These are phyloP conservation scores for Populus nigra DNA, from an alignment of 345 rosid genomes.

Conservation along the genomic window DNA sequence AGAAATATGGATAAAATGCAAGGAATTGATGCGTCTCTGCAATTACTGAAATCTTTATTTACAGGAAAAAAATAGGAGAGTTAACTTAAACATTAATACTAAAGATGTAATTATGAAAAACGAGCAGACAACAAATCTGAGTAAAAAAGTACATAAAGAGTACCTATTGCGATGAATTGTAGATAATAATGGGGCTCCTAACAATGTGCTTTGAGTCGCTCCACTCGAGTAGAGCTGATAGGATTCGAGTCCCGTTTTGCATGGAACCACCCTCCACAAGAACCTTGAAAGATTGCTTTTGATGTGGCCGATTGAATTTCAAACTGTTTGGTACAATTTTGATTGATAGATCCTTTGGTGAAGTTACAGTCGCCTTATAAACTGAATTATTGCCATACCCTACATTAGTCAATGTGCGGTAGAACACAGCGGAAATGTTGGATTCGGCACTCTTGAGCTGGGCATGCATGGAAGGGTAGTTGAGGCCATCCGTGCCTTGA, in stretches of 20 bases:
- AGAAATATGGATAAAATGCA: too few relatives aligned
- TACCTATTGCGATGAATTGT: neutral
- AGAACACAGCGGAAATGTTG: slow-evolving; percentile 46
- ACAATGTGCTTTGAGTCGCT: slow-evolving; percentile 53
- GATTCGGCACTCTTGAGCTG: slow-evolving; percentile 30
- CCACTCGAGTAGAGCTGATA: slow-evolving; percentile 63
- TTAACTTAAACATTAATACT: too few relatives aligned
- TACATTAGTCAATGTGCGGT: slow-evolving; percentile 61
- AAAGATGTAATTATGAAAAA: neutral
- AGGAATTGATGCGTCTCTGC: too few relatives aligned
- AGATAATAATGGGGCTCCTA: slow-evolving; percentile 54
- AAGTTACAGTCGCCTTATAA: slow-evolving; percentile 48
- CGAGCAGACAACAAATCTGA: neutral
- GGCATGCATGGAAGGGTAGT: slow-evolving; percentile 79
- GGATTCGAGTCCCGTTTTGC: slow-evolving; percentile 15
- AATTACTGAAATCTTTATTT: too few relatives aligned
- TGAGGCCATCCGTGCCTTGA: slow-evolving; percentile 67
- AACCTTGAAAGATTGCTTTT: slow-evolving; percentile 52
- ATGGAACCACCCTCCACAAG: slow-evolving; percentile 41
- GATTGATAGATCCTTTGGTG: slow-evolving; percentile 47
- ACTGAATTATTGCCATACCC: slow-evolving; percentile 36
- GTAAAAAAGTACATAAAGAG: neutral
- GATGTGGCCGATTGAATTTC: slow-evolving; percentile 31
- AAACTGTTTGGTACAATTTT: slow-evolving; percentile 49
- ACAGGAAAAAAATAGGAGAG: too few relatives aligned